These are phyloP conservation scores for Oemleria cerasiformis DNA, from an alignment of 306 rosid species.

Conservation along the genomic window DNA sequence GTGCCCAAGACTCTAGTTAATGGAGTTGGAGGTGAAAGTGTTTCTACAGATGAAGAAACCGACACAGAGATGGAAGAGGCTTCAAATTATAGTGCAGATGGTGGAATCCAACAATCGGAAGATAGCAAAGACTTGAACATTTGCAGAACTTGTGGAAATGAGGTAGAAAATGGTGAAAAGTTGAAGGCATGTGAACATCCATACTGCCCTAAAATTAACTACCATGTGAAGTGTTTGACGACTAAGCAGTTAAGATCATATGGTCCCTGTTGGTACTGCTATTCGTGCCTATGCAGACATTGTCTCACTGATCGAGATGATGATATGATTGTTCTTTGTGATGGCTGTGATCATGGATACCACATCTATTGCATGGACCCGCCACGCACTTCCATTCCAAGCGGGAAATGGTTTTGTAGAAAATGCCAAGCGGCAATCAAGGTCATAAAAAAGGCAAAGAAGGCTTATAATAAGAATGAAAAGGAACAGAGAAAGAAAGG, in stretches of 20 bases:
- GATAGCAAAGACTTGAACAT: conserved; percentile 5
- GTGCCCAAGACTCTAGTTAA: conserved; percentile 30
- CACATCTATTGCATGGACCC: conserved; percentile 86
- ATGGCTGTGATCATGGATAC: conserved; percentile 90
- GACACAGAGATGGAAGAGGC: conserved; percentile 42
- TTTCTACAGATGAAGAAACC: conserved; percentile 42
- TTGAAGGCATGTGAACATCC: conserved; percentile 53
- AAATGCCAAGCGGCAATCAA: conserved; percentile 60
- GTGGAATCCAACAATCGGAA: conserved; percentile 36
- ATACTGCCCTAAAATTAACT: conserved; percentile 50
- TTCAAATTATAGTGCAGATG: conserved; percentile 44
- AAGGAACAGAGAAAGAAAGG: conserved; percentile 32
- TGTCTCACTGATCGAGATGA: conserved; percentile 71
- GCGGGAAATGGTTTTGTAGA: conserved; percentile 80
- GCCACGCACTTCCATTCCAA: conserved; percentile 52
- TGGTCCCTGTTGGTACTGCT: conserved; percentile 76
- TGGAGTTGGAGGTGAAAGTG: conserved; percentile 38
- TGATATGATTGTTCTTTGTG: conserved; percentile 69
- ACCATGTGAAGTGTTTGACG: conserved; percentile 81
- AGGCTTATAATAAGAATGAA: conserved; percentile 41
- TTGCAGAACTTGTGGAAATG: conserved; percentile 67
- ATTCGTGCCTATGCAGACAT: conserved; percentile 81
- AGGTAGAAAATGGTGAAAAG: conserved; percentile 39
- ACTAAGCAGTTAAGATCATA: conserved; percentile 49
- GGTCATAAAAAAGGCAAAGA: conserved; percentile 54